Conservation (phyloP, 108 stramenopile genomes). For the Asterionellopsis glacialis region DNA sequence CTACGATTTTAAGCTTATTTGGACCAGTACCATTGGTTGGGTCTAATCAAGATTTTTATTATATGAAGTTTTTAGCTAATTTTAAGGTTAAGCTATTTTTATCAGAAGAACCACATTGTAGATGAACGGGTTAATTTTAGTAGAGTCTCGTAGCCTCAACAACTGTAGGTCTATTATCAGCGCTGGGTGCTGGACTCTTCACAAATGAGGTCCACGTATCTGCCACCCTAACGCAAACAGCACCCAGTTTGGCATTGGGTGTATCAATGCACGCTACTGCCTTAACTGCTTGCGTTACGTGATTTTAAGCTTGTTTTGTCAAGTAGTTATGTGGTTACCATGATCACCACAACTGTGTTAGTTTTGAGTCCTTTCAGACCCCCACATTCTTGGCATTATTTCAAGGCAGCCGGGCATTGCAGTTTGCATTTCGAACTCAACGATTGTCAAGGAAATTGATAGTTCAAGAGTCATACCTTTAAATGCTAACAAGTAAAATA, state of each 20-base stretch:
- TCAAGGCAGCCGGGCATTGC: constrained; percentile 8
- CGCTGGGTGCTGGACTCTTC: constrained; percentile 4
- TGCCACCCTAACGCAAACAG: background rate
- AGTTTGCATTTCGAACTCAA: background rate
- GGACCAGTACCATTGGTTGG: too few relatives aligned
- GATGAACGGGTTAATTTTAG: too few relatives aligned
- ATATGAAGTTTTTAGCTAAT: too few relatives aligned
- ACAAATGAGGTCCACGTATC: background rate
- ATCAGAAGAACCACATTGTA: too few relatives aligned
- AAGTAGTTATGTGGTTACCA: constrained; percentile 6
- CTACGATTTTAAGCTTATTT: too few relatives aligned
- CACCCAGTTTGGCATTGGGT: constrained; percentile 10
- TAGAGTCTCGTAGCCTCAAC: constrained; percentile 9
- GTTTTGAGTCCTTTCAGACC: constrained; percentile 12
- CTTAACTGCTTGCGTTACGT: constrained; percentile 9
- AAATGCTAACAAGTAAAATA: too few relatives aligned
- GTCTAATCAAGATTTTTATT: too few relatives aligned
- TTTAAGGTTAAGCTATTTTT: too few relatives aligned
- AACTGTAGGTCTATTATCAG: constrained; percentile 1
- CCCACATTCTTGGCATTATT: constrained; percentile 10
- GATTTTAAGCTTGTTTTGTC: constrained; percentile 5
- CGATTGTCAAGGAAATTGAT: too few relatives aligned
- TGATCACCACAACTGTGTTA: background rate
- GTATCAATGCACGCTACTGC: constrained; percentile 15
- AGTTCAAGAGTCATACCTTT: too few relatives aligned